These are phyloP conservation scores for Lagerstroemia speciosa DNA, from an alignment of 345 rosid genomes.

Conservation along the genomic window DNA sequence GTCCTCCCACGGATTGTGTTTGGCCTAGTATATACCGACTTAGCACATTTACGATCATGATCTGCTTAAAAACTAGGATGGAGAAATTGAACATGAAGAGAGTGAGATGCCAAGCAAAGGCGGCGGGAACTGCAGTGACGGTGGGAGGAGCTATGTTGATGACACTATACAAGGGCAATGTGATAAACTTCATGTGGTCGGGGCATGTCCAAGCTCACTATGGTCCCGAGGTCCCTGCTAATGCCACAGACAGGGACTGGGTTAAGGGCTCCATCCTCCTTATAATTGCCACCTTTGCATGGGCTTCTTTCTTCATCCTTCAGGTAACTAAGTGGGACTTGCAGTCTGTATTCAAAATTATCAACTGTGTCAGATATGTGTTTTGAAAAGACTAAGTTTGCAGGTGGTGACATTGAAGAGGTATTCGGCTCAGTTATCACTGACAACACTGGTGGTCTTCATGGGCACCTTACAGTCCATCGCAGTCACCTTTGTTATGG, in stretches of 20 bases:
- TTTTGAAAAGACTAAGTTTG: neutral
- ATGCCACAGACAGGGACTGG: conserved; percentile 38
- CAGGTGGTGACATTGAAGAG: conserved; percentile 75
- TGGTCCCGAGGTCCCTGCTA: conserved; percentile 8
- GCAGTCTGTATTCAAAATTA: neutral
- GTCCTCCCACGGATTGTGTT: too few relatives aligned
- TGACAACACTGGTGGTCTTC: conserved; percentile 69
- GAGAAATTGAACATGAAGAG: conserved; percentile 53
- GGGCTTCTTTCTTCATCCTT: conserved; percentile 73
- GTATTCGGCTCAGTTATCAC: conserved; percentile 64
- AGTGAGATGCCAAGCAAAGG: conserved; percentile 53
- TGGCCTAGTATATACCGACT: neutral
- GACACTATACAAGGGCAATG: conserved; percentile 69
- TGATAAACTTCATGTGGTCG: conserved; percentile 10
- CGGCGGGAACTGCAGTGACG: conserved; percentile 59
- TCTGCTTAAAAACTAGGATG: conserved; percentile 27
- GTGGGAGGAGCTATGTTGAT: conserved; percentile 83
- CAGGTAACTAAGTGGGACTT: conserved; percentile 34
- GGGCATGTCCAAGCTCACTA: conserved; percentile 21
- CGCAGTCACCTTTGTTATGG: conserved; percentile 65
- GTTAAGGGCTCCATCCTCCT: conserved; percentile 62
- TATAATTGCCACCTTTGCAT: conserved; percentile 78
- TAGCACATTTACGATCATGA: too few relatives aligned
- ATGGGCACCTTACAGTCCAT: conserved; percentile 73
- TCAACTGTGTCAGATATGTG: too few relatives aligned